These are phyloP conservation scores for Candida pseudoviswanathii DNA, from an alignment of 1,139 yeast genomes.

Conservation along the genomic window DNA sequence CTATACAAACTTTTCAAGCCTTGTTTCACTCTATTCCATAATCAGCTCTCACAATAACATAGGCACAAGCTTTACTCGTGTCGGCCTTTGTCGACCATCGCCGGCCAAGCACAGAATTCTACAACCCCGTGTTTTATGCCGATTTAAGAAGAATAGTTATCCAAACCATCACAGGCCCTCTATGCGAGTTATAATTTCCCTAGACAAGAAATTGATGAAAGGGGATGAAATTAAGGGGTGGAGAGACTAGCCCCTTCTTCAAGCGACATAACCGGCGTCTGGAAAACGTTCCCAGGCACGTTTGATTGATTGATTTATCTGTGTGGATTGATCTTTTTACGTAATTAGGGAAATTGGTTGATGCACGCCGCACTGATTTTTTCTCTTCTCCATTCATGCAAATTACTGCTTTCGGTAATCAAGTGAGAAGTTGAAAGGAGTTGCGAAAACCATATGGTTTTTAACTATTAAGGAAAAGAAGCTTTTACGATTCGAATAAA, in stretches of 20 bases:
- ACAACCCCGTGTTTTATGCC: no score
- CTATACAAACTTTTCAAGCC: no score
- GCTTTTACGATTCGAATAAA: not conserved
- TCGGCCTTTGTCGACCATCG: no score
- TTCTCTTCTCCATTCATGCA: not conserved
- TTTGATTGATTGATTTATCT: not conserved
- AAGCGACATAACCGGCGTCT: no score
- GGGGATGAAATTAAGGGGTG: not conserved
- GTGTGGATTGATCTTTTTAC: not conserved
- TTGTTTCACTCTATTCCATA: no score
- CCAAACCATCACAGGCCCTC: no score
- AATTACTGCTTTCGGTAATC: not conserved
- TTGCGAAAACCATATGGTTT: not conserved
- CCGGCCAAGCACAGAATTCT: no score
- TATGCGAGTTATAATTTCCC: not conserved
- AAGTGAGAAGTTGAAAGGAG: not conserved
- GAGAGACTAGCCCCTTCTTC: no score
- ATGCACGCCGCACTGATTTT: not conserved
- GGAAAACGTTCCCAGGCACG: not conserved
- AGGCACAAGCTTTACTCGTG: no score
- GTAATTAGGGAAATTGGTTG: conserved; percentile 1
- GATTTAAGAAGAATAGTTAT: not conserved
- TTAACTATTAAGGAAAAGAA: conserved; percentile 1
- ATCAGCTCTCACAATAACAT: no score
- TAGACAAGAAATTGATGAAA: not conserved